Conservation (phyloP, 768 basidiomycete genomes). For the Suillus subalutaceus region DNA sequence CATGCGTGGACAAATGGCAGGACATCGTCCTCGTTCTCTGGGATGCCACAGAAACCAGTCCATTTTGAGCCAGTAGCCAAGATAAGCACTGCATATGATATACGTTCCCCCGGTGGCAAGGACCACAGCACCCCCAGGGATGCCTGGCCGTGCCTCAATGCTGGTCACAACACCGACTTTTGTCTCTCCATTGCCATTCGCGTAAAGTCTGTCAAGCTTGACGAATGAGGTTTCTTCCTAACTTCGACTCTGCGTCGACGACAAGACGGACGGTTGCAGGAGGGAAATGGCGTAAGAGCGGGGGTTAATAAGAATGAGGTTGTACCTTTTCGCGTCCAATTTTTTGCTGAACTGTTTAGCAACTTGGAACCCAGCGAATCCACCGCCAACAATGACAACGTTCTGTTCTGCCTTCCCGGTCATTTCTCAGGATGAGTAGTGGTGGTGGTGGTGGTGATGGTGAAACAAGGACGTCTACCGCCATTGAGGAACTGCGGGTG, state of each 20-base stretch:
- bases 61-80: constrained; percentile 62
- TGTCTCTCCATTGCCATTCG: constrained; percentile 45
- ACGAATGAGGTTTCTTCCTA: constrained; percentile 51
- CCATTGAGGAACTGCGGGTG: neutral
- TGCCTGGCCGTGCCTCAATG: constrained; percentile 38
- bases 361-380: constrained; percentile 45
- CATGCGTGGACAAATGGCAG: constrained; percentile 33
- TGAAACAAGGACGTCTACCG: neutral
- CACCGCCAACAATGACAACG: constrained; percentile 62
- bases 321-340: constrained; percentile 50
- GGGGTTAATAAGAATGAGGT: constrained; percentile 56
- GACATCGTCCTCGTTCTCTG: constrained; percentile 34
- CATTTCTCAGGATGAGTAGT: constrained; percentile 10
- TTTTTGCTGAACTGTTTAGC: constrained; percentile 51
- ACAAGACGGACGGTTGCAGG: constrained; percentile 56
- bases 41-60: constrained; percentile 51
- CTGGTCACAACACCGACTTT: constrained; percentile 39
- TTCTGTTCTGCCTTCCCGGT: constrained; percentile 27
- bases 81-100: constrained; percentile 59
- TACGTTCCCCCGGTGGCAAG: constrained; percentile 49
- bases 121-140: constrained; percentile 49
- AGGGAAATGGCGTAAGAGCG: constrained; percentile 53
- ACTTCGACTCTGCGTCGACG: constrained; percentile 36
- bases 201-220: constrained; percentile 53
- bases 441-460: neutral